phyloP scores from a whole-genome alignment of 108 stramenopile genomes.

The Cyclotella atomus region DNA sequence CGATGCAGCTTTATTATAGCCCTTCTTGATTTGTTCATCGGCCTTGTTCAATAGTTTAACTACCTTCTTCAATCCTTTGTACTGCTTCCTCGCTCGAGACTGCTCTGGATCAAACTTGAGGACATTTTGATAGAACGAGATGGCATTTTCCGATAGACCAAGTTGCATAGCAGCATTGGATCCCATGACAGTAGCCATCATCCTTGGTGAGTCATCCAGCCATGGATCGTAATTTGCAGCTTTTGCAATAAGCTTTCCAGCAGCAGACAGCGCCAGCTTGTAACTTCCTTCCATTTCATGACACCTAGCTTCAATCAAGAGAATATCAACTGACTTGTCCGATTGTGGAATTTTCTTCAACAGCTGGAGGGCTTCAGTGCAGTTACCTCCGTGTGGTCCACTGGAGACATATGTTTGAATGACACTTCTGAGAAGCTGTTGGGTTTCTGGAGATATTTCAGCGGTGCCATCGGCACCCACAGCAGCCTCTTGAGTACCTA shows the following conservation, averaged over 20 bases:
- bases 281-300: constrained; percentile 58
- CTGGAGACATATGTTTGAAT: constrained; percentile 34
- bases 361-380: constrained; percentile 47
- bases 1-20: constrained; percentile 61
- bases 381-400: constrained; percentile 47
- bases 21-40: constrained; percentile 61
- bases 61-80: constrained; percentile 65
- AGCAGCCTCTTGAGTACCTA: constrained; percentile 7
- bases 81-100: constrained; percentile 56
- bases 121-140: constrained; percentile 64
- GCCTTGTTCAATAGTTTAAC: constrained; percentile 59
- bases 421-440: constrained; percentile 28
- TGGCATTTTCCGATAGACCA: constrained; percentile 58
- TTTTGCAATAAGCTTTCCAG: constrained; percentile 53
- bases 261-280: constrained; percentile 54
- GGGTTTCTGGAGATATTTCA: constrained; percentile 15
- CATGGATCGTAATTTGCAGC: constrained; percentile 55
- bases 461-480: constrained; percentile 34
- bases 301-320: constrained; percentile 65
- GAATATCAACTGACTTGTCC: constrained; percentile 51
- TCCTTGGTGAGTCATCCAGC: constrained; percentile 52
- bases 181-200: constrained; percentile 60
- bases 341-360: constrained; percentile 50
- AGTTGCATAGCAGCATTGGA: constrained; percentile 68
- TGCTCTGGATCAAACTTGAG: constrained; percentile 70